Evolutionary conservation across 225 moss, liverwort and hornwort species (phyloP), one percentile per base, ranked within the genome.

Genomic region (Thuidium tamariscinum): DNA sequence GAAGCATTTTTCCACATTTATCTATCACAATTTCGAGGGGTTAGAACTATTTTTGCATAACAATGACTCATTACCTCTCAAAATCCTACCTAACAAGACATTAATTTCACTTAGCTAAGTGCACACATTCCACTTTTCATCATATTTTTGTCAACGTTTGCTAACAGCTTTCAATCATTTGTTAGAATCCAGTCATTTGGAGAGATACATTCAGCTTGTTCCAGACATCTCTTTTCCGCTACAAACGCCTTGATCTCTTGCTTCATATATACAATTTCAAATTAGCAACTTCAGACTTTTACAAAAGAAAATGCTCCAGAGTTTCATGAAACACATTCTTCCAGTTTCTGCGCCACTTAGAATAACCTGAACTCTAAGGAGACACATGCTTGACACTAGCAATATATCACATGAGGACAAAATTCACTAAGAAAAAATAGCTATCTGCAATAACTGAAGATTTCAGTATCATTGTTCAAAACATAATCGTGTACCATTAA

Each of bases 211-310:
- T 79, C 79, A 96, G 93, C 87, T 92, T 93, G 64, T 94, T 67
- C 96, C 95, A 98, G 79, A 96, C 83, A 87, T 93, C 92, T 79
- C 90, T 93, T 78, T 91, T 89, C 68, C 93, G 90, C 89, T 91
- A 89, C 42, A 95, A 75, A 67, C 92, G 90, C 90, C 91, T 93
- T 83, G 96, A 95, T 88, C 89, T 93, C 92, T 94, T 93, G 93
- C 96, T 97, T 96, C 93, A 95, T 88, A 91, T 84, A 84, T 84
- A 90, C 88, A 52, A 93, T 90, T 86, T 89, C 80, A 92, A 89
- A 89, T 91, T 87, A 90, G 86, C 86, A 84, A 91, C 83, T 84
- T 79, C 59, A 91, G 84, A 87, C 68, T 80, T 77, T 88, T 72
- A 88, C 55, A 41, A 73, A 90, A 81, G 71, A 86, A 81, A 84